Evolutionary conservation across 371 early-diverging fungal genomes (phyloP).

Genomic region (Parasitella parasitica): DNA sequence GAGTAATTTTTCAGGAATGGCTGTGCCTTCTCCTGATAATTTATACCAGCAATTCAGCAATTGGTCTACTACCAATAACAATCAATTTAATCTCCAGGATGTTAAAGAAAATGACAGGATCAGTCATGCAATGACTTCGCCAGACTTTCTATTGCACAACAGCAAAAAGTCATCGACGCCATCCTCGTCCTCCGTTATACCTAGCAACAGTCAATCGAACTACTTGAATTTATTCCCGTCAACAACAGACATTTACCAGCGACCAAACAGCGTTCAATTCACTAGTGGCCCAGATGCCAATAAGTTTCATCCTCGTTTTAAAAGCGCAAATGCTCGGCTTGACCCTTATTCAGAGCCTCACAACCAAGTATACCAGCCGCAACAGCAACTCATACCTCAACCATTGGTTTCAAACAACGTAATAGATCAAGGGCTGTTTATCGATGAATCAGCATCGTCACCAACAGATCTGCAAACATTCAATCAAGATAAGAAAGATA

Average conservation of each 20-base stretch:
- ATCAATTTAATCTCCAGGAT: not conserved
- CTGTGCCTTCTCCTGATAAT: not conserved
- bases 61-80: not conserved
- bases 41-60: not conserved
- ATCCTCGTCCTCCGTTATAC: not conserved
- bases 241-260: not conserved
- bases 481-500: not conserved
- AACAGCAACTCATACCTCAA: slow-evolving; percentile 11
- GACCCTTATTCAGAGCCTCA: slow-evolving; percentile 9
- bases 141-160: not conserved
- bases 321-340: slow-evolving; percentile 20
- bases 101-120: not conserved
- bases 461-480: not conserved
- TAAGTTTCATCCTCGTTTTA: slow-evolving; percentile 19
- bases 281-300: not conserved
- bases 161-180: not conserved
- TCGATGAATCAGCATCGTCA: not conserved
- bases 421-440: not conserved
- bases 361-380: not conserved
- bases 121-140: not conserved
- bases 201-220: not conserved
- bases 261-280: not conserved
- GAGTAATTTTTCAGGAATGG: not conserved
- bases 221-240: not conserved
- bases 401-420: not conserved